These are phyloP conservation scores for Torulaspora globosa DNA, from an alignment of 1,139 yeast genomes.

Conservation along the genomic window DNA sequence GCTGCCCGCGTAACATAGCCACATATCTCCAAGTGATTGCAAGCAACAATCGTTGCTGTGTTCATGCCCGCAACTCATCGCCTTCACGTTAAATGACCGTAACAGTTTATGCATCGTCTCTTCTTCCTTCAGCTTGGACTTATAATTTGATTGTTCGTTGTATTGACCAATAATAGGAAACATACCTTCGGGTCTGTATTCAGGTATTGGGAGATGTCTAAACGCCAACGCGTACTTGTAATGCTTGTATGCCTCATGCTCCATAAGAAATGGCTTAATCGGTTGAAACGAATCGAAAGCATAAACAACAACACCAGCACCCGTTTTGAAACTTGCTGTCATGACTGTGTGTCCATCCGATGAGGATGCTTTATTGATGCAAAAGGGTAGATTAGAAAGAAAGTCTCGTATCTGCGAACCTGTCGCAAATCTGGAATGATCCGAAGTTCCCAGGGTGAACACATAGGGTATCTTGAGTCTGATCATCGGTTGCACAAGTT, in stretches of 20 bases:
- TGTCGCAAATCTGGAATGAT: slow-evolving; percentile 22
- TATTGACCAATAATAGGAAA: slow-evolving; percentile 49
- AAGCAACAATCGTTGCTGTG: slow-evolving; percentile 55
- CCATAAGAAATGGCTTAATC: slow-evolving; percentile 6
- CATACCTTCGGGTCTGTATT: slow-evolving; percentile 48
- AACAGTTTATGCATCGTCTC: slow-evolving; percentile 22
- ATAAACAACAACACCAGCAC: slow-evolving; percentile 10
- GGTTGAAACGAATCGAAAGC: slow-evolving; percentile 16
- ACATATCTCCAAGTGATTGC: slow-evolving; percentile 34
- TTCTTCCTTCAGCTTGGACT: slow-evolving; percentile 23
- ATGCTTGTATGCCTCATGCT: slow-evolving; percentile 5
- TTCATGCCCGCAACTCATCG: slow-evolving; percentile 52
- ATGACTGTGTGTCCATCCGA: slow-evolving; percentile 11
- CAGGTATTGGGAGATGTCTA: slow-evolving; percentile 51
- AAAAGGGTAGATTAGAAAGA: slow-evolving; percentile 26
- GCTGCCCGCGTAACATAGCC: slow-evolving; percentile 58
- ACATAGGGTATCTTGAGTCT: slow-evolving; percentile 66
- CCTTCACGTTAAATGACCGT: slow-evolving; percentile 33
- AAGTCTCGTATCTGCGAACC: slow-evolving; percentile 25
- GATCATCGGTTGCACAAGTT: slow-evolving; percentile 65
- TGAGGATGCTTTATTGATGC: slow-evolving; percentile 15
- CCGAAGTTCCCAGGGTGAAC: slow-evolving; percentile 57
- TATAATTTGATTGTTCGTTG: slow-evolving; percentile 44
- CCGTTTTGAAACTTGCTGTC: slow-evolving; percentile 1
- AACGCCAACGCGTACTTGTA: slow-evolving; percentile 37